Evolutionary conservation across 2,329 filamentous ascomycete genomes (phyloP), one percentile per base, ranked within the genome.

Genomic region (Pseudogymnoascus sp.): DNA sequence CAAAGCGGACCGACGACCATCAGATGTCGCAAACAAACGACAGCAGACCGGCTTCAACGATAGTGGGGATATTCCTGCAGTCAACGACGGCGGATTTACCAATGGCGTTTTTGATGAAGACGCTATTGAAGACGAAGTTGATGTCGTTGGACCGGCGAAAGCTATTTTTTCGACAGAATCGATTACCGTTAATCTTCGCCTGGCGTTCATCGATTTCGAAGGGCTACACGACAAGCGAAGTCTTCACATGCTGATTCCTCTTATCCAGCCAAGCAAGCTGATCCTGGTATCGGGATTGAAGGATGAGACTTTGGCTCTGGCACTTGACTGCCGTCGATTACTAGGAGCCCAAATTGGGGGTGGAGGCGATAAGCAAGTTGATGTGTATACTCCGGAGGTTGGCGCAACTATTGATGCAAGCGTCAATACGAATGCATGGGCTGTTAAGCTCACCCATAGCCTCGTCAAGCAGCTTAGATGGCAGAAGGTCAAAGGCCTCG

Each of bases 341-440:
- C 78, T 88, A 34, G 77, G 77, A n/a, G 76, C 74, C 48, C 77
- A 77, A 31, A 74, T 76, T 36, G 78, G 76, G 11, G 78, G 79
- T 11, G 73, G 75, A 1, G 77, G 75, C 5, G 79, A 78, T 45
- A 79, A 81, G 39, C 77, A 78, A 54, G 78, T 80, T 16, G 87
- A 93, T 67, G 90, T 99, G 4, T 93, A 93, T 73, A 92, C 91
- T 0, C 95, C 95, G 1, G 76, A 79, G 8, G 80, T 90, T n/a
- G 92, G 92, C 23, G 80, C 83, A 36, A 79, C 82, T 13, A 83
- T 99, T 45, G 88, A 99, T 75, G 95, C 93, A 11, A 97, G 93
- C 72, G 93, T 98, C 45, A 95, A 99, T 74, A 98, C 93, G 4
- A 97, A 98, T 74, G 93, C 95, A 3, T 99, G 96, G 95, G 88